Conservation (phyloP, 768 basidiomycete genomes). For the Psilocybe cubensis region DNA sequence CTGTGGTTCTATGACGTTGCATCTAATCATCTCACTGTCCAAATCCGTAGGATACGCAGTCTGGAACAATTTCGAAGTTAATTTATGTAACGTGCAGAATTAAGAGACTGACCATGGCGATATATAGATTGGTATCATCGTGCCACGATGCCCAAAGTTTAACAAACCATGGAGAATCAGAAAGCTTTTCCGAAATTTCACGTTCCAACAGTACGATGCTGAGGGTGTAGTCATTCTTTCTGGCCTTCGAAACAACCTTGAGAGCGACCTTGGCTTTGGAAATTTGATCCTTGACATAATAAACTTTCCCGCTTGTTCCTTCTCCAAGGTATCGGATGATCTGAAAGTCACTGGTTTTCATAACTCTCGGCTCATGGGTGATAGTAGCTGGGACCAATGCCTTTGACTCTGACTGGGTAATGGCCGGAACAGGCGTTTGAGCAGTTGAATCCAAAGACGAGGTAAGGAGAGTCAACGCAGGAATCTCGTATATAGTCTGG, state of each 20-base stretch:
- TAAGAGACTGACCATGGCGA: constrained; percentile 24
- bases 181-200: constrained; percentile 19
- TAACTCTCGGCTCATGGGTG: constrained; percentile 3
- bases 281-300: constrained; percentile 26
- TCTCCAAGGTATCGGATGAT: constrained; percentile 30
- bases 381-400: neutral
- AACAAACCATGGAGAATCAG: constrained; percentile 26
- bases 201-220: constrained; percentile 24
- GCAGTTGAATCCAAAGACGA: neutral
- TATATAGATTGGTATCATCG: constrained; percentile 27
- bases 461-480: constrained; percentile 5
- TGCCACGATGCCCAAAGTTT: constrained; percentile 25
- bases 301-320: constrained; percentile 31
- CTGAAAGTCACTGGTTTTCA: constrained; percentile 19
- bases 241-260: constrained; percentile 31
- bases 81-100: neutral
- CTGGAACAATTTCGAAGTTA: constrained; percentile 14
- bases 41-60: constrained; percentile 32
- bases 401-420: neutral
- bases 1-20: constrained; percentile 22
- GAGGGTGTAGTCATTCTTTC: constrained; percentile 14
- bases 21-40: constrained; percentile 31
- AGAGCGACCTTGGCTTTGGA: constrained; percentile 27
- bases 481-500: constrained; percentile 9
- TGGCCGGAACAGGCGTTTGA: neutral